Base-by-base conservation (phyloP, 495 filamentous ascomycete genomes). In the Neurospora sp. region DNA sequence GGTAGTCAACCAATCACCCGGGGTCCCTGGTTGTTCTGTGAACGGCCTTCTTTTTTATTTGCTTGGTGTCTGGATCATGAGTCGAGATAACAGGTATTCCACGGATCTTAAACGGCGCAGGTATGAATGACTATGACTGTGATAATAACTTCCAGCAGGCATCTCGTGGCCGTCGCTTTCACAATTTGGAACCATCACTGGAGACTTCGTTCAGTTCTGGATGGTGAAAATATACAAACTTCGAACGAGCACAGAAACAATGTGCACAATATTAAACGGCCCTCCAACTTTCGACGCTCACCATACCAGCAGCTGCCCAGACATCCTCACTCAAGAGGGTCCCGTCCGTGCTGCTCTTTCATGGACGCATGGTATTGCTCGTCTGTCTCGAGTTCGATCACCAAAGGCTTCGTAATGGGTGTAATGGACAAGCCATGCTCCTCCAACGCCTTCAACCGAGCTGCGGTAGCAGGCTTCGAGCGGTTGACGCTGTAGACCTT, bases 401-500 rank as follows among this genome's bases (percentile, higher is more conserved):
- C 74, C 9, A 86, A 81, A 9, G 86, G 87, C 14, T 77, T 72
- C 0, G 87, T 89, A n/a, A 89, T 81, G 2, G 87, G 87, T 4
- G 82, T 81, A 20, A 89, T 79, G 0, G 83, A 77, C 5, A 84
- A 79, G 0, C 84, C 84, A 20, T 80, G 74, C 45, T 84, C 79
- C 74, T 89, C 84, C 69, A 88, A 77, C 72, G 84, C 76, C 70
- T 83, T 84, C 71, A 91, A 73, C 9, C 86, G 79, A 72, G 81
- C 77, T 22, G 78, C 81, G 3, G 89, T 91, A 7, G 77, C 74
- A 3, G 85, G 78, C 22, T 79, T 84, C 1, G 72, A 82, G 74
- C 84, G 86, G 78, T 91, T 91, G 74, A 90, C 82, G 73, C 88
- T 90, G 78, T 90, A 92, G 12, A 91, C 75, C 71, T 82, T 88